Conservation (phyloP, 192 early-diverging fungal genomes). For the Dissophora ornata region DNA sequence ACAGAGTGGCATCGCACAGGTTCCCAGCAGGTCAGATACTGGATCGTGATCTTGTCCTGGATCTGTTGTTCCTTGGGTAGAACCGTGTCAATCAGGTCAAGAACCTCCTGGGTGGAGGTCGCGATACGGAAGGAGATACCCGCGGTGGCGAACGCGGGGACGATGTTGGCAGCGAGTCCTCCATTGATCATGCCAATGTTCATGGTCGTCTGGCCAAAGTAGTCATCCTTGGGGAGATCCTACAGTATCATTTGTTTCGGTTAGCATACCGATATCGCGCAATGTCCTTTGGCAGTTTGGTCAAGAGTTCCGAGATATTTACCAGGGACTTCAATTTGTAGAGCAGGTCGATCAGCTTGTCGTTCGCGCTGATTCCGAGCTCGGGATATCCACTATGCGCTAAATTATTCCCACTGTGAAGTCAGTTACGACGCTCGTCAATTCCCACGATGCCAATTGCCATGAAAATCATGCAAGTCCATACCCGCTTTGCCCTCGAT, state of each 20-base stretch:
- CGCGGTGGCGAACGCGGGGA: conserved; percentile 53
- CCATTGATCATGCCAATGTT: conserved; percentile 59
- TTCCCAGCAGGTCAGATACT: conserved; percentile 49
- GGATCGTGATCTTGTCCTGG: conserved; percentile 49
- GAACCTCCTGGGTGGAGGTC: conserved; percentile 52
- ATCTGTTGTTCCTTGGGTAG: conserved; percentile 25
- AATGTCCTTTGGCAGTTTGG: neutral
- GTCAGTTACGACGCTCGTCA: no score
- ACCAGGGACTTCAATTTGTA: conserved; percentile 47
- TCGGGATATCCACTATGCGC: conserved; percentile 64
- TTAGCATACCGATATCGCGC: no score
- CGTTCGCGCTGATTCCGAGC: conserved; percentile 57
- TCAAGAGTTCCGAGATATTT: no score
- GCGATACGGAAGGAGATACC: conserved; percentile 60
- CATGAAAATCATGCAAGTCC: no score
- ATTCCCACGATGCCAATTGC: no score
- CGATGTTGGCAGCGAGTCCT: conserved; percentile 63
- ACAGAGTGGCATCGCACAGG: conserved; percentile 57
- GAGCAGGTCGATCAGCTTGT: conserved; percentile 55
- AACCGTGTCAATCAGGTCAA: conserved; percentile 40
- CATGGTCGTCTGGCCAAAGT: conserved; percentile 60
- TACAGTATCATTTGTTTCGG: conserved; percentile 14
- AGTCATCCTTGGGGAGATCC: conserved; percentile 49
- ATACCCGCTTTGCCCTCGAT: conserved; percentile 50
- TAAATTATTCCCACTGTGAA: no score